These are phyloP conservation scores for Ettlia oleoabundans DNA, from an alignment of 139 green algal genomes.

Conservation along the genomic window DNA sequence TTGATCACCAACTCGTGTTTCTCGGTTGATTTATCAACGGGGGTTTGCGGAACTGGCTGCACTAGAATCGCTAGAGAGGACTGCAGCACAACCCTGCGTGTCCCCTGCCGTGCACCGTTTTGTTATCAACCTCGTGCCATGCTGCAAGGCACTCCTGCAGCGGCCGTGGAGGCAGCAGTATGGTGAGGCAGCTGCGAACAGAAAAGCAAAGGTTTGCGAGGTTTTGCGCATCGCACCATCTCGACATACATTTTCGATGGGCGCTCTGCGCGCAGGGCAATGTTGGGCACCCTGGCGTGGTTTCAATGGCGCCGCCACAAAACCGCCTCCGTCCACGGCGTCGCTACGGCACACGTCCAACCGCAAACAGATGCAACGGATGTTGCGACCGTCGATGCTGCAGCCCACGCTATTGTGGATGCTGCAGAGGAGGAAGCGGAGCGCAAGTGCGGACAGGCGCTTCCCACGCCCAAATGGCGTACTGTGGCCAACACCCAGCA, in stretches of 20 bases:
- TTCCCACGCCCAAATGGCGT: too few relatives aligned
- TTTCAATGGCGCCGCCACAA: slow-evolving; percentile 9
- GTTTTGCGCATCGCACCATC: not conserved
- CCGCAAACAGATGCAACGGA: not conserved
- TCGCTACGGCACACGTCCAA: not conserved
- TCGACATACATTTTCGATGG: too few relatives aligned
- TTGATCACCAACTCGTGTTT: too few relatives aligned
- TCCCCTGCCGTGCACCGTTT: not conserved
- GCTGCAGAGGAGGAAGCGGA: slow-evolving; percentile 13
- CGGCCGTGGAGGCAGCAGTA: not conserved
- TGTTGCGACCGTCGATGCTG: not conserved
- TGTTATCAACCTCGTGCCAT: not conserved
- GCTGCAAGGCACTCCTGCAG: not conserved
- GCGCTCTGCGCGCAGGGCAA: slow-evolving; percentile 2
- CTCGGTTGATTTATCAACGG: too few relatives aligned
- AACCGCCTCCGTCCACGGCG: too few relatives aligned
- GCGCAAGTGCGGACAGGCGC: not conserved
- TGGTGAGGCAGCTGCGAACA: not conserved
- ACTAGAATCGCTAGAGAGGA: too few relatives aligned
- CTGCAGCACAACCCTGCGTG: not conserved
- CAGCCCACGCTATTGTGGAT: slow-evolving; percentile 15
- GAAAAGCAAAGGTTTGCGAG: not conserved
- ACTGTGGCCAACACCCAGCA: too few relatives aligned
- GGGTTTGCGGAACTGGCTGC: too few relatives aligned
- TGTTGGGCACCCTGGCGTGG: slow-evolving; percentile 6